phyloP scores from a whole-genome alignment of 495 filamentous ascomycete species.

The Neurospora sp. region DNA sequence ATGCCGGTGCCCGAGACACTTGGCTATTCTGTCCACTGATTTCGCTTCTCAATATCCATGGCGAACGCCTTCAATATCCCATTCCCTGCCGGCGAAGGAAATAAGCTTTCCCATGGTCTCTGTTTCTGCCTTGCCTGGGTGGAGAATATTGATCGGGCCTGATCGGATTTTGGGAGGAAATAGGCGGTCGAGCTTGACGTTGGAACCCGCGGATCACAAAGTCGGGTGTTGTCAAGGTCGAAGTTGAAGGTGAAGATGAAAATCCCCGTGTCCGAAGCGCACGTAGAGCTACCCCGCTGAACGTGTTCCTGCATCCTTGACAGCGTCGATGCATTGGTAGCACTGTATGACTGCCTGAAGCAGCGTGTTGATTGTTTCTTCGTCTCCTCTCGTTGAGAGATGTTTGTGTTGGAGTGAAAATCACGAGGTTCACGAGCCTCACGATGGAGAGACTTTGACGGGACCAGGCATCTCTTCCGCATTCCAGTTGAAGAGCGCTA shows the following conservation, averaged over 20 bases:
- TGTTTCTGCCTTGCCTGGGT: neutral
- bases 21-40: neutral
- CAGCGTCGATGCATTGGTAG: neutral
- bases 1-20: neutral
- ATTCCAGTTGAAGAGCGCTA: neutral
- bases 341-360: neutral
- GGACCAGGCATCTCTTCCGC: neutral
- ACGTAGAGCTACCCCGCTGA: neutral
- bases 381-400: neutral
- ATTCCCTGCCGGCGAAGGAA: neutral
- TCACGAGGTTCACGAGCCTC: neutral
- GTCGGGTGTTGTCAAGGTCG: neutral
- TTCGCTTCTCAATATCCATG: neutral
- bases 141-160: neutral
- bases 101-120: neutral
- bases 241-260: neutral
- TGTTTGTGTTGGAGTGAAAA: neutral
- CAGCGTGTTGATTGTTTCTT: neutral
- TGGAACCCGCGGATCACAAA: neutral
- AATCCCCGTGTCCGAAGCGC: neutral
- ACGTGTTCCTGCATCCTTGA: neutral
- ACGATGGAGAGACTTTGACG: neutral
- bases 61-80: neutral
- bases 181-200: neutral
- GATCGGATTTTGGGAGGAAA: neutral